Percentiles rank a stretch among this genome's conserved stretches.
phyloP scores from a whole-genome alignment of 805 yeast species.

The Saturnispora silvae region DNA sequence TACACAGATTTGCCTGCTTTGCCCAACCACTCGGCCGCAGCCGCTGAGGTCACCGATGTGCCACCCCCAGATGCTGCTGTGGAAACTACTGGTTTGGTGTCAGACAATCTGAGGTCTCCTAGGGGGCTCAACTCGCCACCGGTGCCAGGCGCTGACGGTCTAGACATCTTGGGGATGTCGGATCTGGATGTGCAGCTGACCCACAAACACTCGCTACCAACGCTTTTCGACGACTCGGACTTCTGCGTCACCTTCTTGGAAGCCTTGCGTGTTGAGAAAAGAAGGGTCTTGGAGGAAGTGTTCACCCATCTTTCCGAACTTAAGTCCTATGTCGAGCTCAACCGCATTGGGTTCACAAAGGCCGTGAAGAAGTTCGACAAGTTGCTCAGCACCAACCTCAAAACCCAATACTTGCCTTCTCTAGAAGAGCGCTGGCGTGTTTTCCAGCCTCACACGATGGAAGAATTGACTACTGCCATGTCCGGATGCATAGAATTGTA shows the following conservation, averaged over 20 bases:
- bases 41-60: constrained; percentile 2
- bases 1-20: no score
- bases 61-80: constrained; percentile 1
- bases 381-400: constrained; percentile 51
- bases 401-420: constrained; percentile 43
- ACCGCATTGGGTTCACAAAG: constrained; percentile 81
- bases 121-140: background rate
- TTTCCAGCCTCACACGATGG: constrained; percentile 41
- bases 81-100: background rate
- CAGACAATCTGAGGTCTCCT: background rate
- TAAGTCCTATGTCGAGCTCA: constrained; percentile 72
- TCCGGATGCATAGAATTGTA: constrained; percentile 31
- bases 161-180: constrained; percentile 8
- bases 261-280: constrained; percentile 52
- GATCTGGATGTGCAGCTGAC: constrained; percentile 11
- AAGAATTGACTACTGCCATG: constrained; percentile 40
- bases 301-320: constrained; percentile 75
- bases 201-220: constrained; percentile 22
- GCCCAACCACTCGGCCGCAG: no score
- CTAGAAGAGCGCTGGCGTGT: constrained; percentile 38
- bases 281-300: constrained; percentile 51
- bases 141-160: background rate
- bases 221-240: constrained; percentile 28
- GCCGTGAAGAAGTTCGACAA: constrained; percentile 90
- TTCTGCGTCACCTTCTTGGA: constrained; percentile 30